Evolutionary conservation across 163 green algal species (phyloP).

Genomic region (Smithsoniella earleae): DNA sequence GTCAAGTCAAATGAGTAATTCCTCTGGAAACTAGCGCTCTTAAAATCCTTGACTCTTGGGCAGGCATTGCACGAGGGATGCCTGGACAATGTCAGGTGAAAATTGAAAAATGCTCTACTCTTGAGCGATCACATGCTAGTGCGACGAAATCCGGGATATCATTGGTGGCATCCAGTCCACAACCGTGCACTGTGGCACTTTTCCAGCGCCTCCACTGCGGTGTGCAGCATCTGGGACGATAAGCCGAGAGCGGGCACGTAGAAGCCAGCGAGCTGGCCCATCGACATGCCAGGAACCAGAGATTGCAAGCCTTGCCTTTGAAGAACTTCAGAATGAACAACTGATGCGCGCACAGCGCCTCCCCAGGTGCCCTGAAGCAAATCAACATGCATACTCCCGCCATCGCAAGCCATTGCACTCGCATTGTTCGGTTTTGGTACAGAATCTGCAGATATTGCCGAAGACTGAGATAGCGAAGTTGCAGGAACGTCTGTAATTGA

Average conservation of each 20-base stretch:
- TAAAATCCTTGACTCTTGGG: too few species aligned
- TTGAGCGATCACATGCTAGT: too few species aligned
- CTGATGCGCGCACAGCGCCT: not conserved
- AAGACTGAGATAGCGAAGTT: too few species aligned
- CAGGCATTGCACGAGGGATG: too few species aligned
- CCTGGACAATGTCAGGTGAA: too few species aligned
- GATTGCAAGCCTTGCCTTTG: not conserved
- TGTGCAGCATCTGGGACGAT: not conserved
- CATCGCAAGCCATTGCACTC: not conserved
- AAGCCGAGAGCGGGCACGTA: not conserved
- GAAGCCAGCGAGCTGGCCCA: not conserved
- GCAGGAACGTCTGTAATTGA: too few species aligned
- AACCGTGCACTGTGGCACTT: conserved; percentile 11
- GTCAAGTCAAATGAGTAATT: too few species aligned
- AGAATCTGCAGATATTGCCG: too few species aligned
- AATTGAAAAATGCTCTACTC: too few species aligned
- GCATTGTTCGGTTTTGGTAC: too few species aligned
- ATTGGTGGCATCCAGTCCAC: conserved; percentile 23
- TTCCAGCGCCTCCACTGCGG: not conserved
- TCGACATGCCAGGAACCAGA: not conserved
- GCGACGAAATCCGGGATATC: too few species aligned
- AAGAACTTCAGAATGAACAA: conserved; percentile 1
- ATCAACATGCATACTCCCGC: conserved; percentile 13
- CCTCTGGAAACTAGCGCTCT: too few species aligned
- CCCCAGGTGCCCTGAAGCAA: conserved; percentile 23